Evolutionary conservation across 2,329 filamentous ascomycete species (phyloP), one percentile per base, ranked within the genome.

Genomic region (Colletotrichum chlorophyti): DNA sequence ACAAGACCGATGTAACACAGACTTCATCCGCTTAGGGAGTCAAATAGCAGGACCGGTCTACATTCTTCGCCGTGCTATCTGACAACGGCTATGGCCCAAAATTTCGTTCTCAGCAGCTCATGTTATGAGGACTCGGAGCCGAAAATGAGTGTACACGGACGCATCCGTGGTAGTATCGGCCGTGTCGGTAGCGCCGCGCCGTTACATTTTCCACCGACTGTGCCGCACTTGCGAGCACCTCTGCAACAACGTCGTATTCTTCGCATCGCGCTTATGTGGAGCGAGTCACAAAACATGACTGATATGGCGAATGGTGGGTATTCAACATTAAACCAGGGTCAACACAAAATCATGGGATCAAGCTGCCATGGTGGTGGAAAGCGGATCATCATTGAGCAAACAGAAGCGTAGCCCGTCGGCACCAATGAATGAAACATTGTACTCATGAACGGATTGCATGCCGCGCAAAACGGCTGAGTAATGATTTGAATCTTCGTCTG

Each of bases 211-310:
- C 19, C 41, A 47, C 34, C 19, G 40, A 46, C 49, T 21, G 32
- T 34, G 34, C 55, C 51, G 55, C 51, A 31, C 14, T 32, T 11
- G 26, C 37, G 37, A 34, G 51, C 31, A n/a, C 17, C 43, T 55
- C 51, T 59, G 55, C 51, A 43, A 55, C 51, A 17, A 55, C 38
- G 55, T 55, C 50, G 55, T 38, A 55, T 55, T 55, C 15, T 48
- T 55, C 55, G 49, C 55, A 49, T 59, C 55, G n/a, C n/a, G 51
- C 55, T 59, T 59, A 49, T 23, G 24, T 32, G 42, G 29, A 38
- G 50, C 51, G 43, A 49, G 55, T 55, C 51, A 45, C 42, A 45
- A 42, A 27, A 34, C 17, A 35, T 48, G 6, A 26, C 26, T 11
- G 24, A 43, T 35, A 27, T 47, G 54, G 26, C 10, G 23, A 27